Percentiles rank a stretch among this genome's conserved stretches.
These are phyloP conservation scores for Tarenaya hassleriana DNA, from an alignment of 345 rosid species.

Conservation along the genomic window DNA sequence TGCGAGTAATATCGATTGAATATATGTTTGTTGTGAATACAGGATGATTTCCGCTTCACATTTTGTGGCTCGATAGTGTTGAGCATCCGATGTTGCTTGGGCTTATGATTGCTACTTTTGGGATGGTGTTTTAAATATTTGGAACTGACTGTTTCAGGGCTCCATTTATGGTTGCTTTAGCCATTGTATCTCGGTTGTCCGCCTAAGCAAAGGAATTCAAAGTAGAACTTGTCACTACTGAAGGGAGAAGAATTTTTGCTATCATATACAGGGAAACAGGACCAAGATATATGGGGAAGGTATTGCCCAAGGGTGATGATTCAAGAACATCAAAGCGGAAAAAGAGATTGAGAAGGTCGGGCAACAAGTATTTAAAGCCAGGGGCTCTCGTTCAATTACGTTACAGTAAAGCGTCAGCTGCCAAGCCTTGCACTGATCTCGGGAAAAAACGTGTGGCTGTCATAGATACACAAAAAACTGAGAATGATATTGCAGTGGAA, in stretches of 20 bases:
- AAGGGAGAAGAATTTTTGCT: constrained; percentile 2
- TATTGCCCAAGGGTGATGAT: constrained; percentile 46
- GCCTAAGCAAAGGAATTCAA: too few relatives aligned
- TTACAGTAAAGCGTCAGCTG: constrained; percentile 40
- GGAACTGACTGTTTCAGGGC: constrained; percentile 12
- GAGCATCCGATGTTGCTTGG: too few relatives aligned
- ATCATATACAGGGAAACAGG: not conserved
- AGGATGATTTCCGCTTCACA: too few relatives aligned
- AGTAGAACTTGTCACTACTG: constrained; percentile 3
- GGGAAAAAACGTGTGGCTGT: constrained; percentile 67
- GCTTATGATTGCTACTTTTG: too few relatives aligned
- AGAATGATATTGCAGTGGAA: constrained; percentile 24
- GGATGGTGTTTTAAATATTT: too few relatives aligned
- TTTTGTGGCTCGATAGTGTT: too few relatives aligned
- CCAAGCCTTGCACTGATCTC: constrained; percentile 61
- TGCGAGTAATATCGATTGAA: too few relatives aligned
- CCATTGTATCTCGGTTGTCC: not conserved
- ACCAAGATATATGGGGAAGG: constrained; percentile 51
- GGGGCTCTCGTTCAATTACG: constrained; percentile 65
- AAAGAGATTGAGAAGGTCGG: constrained; percentile 46
- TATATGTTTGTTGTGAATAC: too few relatives aligned
- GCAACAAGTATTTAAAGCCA: constrained; percentile 22
- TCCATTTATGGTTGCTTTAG: constrained; percentile 18
- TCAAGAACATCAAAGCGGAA: constrained; percentile 41
- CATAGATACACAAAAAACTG: constrained; percentile 33